phyloP scores from a whole-genome alignment of 2,329 filamentous ascomycete genomes.

The Aspergillus sp. region DNA sequence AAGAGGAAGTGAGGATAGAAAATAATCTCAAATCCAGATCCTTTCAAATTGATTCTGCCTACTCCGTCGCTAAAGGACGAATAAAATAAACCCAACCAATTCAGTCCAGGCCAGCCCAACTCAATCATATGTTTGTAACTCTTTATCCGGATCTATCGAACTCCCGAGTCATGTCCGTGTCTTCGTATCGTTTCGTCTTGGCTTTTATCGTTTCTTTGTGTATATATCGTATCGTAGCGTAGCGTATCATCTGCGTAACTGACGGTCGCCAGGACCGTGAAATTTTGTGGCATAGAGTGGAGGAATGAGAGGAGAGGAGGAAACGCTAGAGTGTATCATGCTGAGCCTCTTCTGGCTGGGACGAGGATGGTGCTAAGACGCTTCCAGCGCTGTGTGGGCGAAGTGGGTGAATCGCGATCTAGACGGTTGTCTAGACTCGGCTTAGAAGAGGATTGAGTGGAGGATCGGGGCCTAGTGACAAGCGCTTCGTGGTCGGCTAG shows the following conservation, averaged over 20 bases:
- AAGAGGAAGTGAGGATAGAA: background rate
- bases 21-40: background rate
- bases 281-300: background rate
- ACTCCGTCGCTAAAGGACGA: slow-evolving; percentile 7
- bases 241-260: background rate
- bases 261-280: slow-evolving; percentile 5
- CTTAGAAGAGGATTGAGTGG: slow-evolving; percentile 40
- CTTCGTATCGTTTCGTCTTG: slow-evolving; percentile 2
- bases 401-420: slow-evolving; percentile 25
- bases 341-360: slow-evolving; percentile 25
- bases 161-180: background rate
- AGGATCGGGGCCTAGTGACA: slow-evolving; percentile 37
- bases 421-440: slow-evolving; percentile 31
- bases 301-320: background rate
- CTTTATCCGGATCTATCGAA: slow-evolving; percentile 6
- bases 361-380: slow-evolving; percentile 37
- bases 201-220: background rate
- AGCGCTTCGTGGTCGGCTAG: slow-evolving; percentile 44
- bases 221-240: background rate
- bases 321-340: background rate
- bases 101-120: background rate
- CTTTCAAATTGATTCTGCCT: slow-evolving; percentile 5
- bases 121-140: background rate
- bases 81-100: background rate
- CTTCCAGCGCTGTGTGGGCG: slow-evolving; percentile 36